Evolutionary conservation across 306 rosid species (phyloP).

Genomic region (Vigna reflexopilosa): DNA sequence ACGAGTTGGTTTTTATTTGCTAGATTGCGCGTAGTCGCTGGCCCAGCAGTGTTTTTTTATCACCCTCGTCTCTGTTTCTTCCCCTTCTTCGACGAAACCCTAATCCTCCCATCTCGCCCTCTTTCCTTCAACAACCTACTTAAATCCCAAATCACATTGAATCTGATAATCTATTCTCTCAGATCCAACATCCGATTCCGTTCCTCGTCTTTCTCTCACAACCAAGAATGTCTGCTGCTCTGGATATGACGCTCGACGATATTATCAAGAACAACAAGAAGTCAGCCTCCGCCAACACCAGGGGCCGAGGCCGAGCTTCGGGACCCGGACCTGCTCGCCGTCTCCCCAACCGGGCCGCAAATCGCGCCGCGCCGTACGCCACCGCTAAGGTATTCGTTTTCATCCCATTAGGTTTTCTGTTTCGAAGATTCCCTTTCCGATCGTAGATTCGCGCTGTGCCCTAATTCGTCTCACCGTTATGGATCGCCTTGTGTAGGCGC

Average conservation of each 20-base stretch:
- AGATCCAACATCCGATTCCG: not conserved
- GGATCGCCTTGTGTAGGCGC: slow-evolving; percentile 58
- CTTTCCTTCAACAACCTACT: not conserved
- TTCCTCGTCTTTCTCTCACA: not conserved
- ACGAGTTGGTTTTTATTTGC: not conserved
- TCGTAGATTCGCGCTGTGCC: not conserved
- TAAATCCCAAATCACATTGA: not conserved
- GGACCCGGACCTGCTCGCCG: slow-evolving; percentile 97
- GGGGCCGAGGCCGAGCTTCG: slow-evolving; percentile 59
- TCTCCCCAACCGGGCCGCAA: slow-evolving; percentile 65
- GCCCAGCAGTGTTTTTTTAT: not conserved
- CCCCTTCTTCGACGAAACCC: not conserved
- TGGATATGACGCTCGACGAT: slow-evolving; percentile 89
- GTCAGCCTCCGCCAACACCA: slow-evolving; percentile 64
- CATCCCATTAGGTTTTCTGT: not conserved
- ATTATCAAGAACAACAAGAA: slow-evolving; percentile 86
- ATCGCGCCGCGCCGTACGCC: slow-evolving; percentile 68
- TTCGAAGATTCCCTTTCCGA: not conserved
- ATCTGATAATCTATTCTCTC: not conserved
- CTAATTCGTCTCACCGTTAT: not conserved
- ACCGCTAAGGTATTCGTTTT: slow-evolving; percentile 57
- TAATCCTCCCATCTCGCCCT: not conserved
- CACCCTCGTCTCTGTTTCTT: not conserved
- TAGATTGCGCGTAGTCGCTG: not conserved
- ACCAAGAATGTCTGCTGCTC: slow-evolving; percentile 65